Conservation (phyloP, 1,284 basidiomycete genomes). For the Ustilago cynodontis region DNA sequence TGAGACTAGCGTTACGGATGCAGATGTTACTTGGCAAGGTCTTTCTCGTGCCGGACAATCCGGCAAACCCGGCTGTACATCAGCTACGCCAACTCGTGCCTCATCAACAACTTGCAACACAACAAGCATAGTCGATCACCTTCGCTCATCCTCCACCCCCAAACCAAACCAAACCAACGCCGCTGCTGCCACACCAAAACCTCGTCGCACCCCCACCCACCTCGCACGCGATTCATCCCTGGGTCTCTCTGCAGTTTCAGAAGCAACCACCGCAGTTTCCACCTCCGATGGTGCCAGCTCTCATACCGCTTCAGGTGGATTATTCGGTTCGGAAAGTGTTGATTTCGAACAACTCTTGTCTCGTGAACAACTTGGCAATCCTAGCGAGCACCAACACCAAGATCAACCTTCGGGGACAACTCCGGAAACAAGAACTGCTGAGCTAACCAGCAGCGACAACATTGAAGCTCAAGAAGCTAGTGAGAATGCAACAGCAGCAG, state of each 20-base stretch:
- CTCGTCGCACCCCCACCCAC: conserved; percentile 17
- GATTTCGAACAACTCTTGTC: conserved; percentile 46
- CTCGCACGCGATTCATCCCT: conserved; percentile 37
- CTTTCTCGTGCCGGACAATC: conserved; percentile 25
- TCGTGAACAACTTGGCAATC: conserved; percentile 24
- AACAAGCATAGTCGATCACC: background rate
- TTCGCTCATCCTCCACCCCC: conserved; percentile 39
- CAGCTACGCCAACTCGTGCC: conserved; percentile 32
- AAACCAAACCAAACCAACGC: conserved; percentile 14
- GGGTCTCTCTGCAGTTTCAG: conserved; percentile 44
- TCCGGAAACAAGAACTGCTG: background rate
- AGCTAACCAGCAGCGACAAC: background rate
- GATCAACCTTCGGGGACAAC: background rate
- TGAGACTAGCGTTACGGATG: conserved; percentile 38
- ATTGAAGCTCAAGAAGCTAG: background rate
- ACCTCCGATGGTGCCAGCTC: conserved; percentile 26
- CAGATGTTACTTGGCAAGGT: conserved; percentile 19
- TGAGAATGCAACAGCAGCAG: conserved; percentile 20
- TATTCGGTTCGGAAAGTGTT: conserved; percentile 49
- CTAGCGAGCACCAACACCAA: background rate
- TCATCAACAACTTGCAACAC: background rate
- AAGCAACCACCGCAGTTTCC: conserved; percentile 38
- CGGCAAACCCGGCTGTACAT: conserved; percentile 4
- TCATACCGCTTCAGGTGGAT: conserved; percentile 25
- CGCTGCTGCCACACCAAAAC: conserved; percentile 21